Base-by-base conservation (phyloP, 768 basidiomycete genomes). In the Mycena pura region DNA sequence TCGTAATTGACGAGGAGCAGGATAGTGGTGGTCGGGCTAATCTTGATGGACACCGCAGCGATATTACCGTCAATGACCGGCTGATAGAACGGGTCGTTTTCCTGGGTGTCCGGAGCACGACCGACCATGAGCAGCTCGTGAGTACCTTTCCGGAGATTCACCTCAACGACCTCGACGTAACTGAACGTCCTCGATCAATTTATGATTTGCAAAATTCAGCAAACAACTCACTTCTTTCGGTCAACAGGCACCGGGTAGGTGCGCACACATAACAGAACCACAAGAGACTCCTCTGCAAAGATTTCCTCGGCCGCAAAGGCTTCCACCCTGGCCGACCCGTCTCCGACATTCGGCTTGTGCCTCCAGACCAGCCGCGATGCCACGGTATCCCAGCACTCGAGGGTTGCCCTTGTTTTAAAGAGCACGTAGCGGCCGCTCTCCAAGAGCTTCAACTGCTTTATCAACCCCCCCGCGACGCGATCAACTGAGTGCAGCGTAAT, bases 371-470 rank as follows among this genome's bases (percentile, higher is more conserved):
- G 15, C 25, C 21, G n/a, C 17, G 50, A 32, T 9, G 51, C 54
- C 0, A 27, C 43, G 11, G 61, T 48, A 31, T 48, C 27, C 64
- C 64, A 65, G 43, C 64, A 65, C n/a, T 61, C 55, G 5, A 65
- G 44, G 8, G 24, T 28, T 14, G 21, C 1, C 43, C 3, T 43
- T 31, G 50, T 55, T 1, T 40, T 38, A 54, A 60, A 56, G 10
- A 64, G 63, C 8, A 64, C 25, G 28, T 46, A 40, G 19, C 31
- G 29, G 10, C 63, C 63, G 10, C 59, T 51, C 3, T 29, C 39
- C 15, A 56, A 34, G 1, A 64, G 39, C 36, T 44, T 43, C 19
- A 53, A 50, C 13, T 43, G 9, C 63, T 60, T 39, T 1, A n/a
- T n/a, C n/a, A n/a, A n/a, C n/a, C n/a, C n/a, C n/a, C 0, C 2